These are phyloP conservation scores for Zychaea mexicana DNA, from an alignment of 371 early-diverging fungal genomes.

Conservation along the genomic window DNA sequence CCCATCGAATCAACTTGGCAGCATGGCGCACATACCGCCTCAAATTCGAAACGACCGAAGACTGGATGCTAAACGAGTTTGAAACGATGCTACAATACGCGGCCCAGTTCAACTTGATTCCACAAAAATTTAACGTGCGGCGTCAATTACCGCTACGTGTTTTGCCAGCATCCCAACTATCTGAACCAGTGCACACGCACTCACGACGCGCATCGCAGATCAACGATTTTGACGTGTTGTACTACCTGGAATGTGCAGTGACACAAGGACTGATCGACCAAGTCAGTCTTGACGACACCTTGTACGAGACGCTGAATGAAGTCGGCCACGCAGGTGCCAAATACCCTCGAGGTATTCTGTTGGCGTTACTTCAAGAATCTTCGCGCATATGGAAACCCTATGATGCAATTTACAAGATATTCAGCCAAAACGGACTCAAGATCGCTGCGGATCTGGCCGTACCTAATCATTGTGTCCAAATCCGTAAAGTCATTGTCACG, in stretches of 20 bases:
- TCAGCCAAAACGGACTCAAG: slow-evolving; percentile 19
- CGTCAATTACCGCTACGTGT: neutral
- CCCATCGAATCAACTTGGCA: slow-evolving; percentile 25
- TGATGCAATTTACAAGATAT: slow-evolving; percentile 16
- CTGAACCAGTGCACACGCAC: slow-evolving; percentile 17
- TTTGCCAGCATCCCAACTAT: neutral
- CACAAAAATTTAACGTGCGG: slow-evolving; percentile 13
- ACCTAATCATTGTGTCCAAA: slow-evolving; percentile 53
- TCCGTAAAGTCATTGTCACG: slow-evolving; percentile 67
- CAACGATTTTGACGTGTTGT: slow-evolving; percentile 43
- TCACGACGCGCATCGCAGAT: slow-evolving; percentile 19
- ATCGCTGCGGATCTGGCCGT: slow-evolving; percentile 23
- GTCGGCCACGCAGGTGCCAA: slow-evolving; percentile 17
- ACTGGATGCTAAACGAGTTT: slow-evolving; percentile 6
- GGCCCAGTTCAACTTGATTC: slow-evolving; percentile 45
- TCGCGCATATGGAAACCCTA: slow-evolving; percentile 49
- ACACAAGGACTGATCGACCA: slow-evolving; percentile 38
- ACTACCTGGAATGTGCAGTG: slow-evolving; percentile 50
- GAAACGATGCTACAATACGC: slow-evolving; percentile 30
- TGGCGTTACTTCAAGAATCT: slow-evolving; percentile 25
- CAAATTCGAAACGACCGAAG: slow-evolving; percentile 14
- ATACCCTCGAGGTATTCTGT: slow-evolving; percentile 38
- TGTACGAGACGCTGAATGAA: slow-evolving; percentile 23
- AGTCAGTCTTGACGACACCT: slow-evolving; percentile 38
- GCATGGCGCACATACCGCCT: slow-evolving; percentile 42